Evolutionary conservation across 1,284 basidiomycete species (phyloP), one percentile per base, ranked within the genome.

Genomic region (Rhodotorula sp.): DNA sequence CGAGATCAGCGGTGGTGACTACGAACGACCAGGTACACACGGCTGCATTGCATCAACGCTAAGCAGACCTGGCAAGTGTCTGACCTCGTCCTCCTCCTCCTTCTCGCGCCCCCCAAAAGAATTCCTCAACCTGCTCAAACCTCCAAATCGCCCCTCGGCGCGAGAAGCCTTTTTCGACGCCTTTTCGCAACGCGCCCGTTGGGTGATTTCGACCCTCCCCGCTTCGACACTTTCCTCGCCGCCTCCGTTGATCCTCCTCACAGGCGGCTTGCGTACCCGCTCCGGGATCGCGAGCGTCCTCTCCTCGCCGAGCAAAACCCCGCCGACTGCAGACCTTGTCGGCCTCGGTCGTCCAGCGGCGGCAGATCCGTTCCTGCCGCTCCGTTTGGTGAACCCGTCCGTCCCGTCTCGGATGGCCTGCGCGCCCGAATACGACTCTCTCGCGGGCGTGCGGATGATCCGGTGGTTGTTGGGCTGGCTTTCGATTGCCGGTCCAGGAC

Each of bases 1-100:
- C 63, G 91, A 94, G 81, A 86, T 95, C 69, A 91, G 89, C 72
- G 93, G 92, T 6, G 92, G 92, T 3, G 89, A 90, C 78, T 95
- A 95, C 76, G 90, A 93, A 79, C 86, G 85, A 37, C 89, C 90
- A 74, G 87, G 90, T 88, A 78, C 60, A 83, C 4, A 5, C 4
- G 3, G 24, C 22, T 57, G 59, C 71, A 44, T 64, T 42, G 7
- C 15, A 46, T 18, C 0, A 18, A 15, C 17, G 3, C 18, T 24
- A 12, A 3, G 17, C 30, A 33, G 18, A 33, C 26, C 22, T 49
- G 7, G 8, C 45, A 12, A n/a, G 10, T 14, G 6, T 22, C 15
- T 33, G 17, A 15, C 84, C 79, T 58, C 30, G 33, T 26, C 37
- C 17, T 14, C 42, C 20, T 14, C 42, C 20, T 8, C n/a, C 46